Percentiles rank a stretch among this genome's conserved stretches.
Conservation (phyloP, 148 eudicot genomes). For the Spergularia marina region DNA sequence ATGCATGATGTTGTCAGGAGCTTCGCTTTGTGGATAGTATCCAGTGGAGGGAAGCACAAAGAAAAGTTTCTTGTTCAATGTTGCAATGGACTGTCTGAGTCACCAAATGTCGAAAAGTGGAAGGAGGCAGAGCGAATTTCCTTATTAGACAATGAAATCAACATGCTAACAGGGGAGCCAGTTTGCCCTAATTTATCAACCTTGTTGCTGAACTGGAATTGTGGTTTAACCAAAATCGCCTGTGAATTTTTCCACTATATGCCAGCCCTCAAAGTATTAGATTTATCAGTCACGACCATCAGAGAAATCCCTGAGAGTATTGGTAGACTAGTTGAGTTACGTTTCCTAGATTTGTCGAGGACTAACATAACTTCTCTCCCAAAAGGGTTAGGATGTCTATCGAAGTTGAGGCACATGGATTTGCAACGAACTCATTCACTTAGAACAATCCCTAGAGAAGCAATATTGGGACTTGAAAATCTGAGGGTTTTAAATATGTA, state of each 20-base stretch:
- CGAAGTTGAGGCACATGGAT: conserved; percentile 30
- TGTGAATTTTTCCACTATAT: conserved; percentile 18
- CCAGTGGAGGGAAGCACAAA: conserved; percentile 7
- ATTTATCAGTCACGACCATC: conserved; percentile 26
- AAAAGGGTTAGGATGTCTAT: conserved; percentile 14
- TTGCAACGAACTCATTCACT: conserved; percentile 30
- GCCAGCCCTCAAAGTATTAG: conserved; percentile 22
- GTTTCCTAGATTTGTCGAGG: conserved; percentile 30
- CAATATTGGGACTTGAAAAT: conserved; percentile 22
- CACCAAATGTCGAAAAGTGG: conserved; percentile 24
- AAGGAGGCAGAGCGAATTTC: conserved; percentile 24
- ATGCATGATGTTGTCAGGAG: conserved; percentile 50
- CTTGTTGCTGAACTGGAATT: conserved; percentile 26
- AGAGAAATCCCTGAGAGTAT: conserved; percentile 21
- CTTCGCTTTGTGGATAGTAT: conserved; percentile 36
- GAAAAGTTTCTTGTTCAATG: conserved; percentile 16
- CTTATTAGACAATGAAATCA: conserved; percentile 22
- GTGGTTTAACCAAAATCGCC: conserved; percentile 16
- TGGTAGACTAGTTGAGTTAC: conserved; percentile 21
- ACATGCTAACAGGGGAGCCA: not conserved
- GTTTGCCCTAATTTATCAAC: conserved; percentile 23
- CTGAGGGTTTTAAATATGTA: conserved; percentile 30
- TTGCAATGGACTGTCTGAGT: conserved; percentile 17
- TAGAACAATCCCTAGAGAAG: conserved; percentile 19
- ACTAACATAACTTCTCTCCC: conserved; percentile 28